phyloP scores from a whole-genome alignment of 805 yeast genomes.

The Candida alai region DNA sequence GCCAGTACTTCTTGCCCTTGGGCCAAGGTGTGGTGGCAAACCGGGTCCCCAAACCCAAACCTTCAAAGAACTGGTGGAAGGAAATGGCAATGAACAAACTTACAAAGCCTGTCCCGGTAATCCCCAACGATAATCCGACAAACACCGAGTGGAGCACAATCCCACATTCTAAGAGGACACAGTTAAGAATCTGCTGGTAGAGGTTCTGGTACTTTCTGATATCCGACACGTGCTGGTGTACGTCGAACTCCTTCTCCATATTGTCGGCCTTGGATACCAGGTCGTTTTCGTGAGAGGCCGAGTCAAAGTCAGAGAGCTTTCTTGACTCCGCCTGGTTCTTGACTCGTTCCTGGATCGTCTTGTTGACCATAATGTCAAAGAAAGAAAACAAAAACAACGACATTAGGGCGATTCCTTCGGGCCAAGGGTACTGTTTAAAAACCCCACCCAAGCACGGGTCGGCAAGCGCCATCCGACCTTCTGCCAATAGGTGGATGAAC shows the following conservation, averaged over 20 bases:
- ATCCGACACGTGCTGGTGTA: no score
- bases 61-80: conserved; percentile 78
- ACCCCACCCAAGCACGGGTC: conserved; percentile 27
- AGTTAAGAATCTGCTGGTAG: conserved; percentile 13
- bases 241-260: no score
- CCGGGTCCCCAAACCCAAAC: conserved; percentile 78
- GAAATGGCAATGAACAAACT: conserved; percentile 61
- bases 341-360: conserved; percentile 7
- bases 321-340: neutral
- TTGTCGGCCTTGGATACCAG: no score
- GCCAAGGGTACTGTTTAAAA: conserved; percentile 27
- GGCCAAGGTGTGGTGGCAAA: conserved; percentile 35
- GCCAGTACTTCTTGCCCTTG: conserved; percentile 21
- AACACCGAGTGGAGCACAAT: conserved; percentile 76
- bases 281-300: no score
- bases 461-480: conserved; percentile 21
- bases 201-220: conserved; percentile 3
- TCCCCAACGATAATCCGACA: conserved; percentile 70
- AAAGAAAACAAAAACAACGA: conserved; percentile 28
- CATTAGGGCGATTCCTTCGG: conserved; percentile 30
- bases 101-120: conserved; percentile 68
- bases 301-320: no score
- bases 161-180: conserved; percentile 65
- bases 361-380: conserved; percentile 24
- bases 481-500: conserved; percentile 32